Base-by-base conservation (phyloP, 1,284 basidiomycete genomes). In the Malassezia furfur region DNA sequence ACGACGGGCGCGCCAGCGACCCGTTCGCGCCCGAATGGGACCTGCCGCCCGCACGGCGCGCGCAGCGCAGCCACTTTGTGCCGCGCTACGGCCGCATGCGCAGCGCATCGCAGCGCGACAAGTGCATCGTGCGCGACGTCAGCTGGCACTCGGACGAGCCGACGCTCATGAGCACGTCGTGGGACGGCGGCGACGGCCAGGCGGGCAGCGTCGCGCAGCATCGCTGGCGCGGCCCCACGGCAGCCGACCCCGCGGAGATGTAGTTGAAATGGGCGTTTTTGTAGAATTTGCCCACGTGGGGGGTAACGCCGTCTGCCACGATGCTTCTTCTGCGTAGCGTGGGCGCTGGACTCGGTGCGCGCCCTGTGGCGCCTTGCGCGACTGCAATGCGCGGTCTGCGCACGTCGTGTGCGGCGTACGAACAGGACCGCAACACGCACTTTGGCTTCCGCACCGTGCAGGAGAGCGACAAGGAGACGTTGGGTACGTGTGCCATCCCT, bases 401-500 rank as follows among this genome's bases (percentile, higher is more conserved):
- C 25, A 28, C 25, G 25, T 28, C 25, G 7, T 28, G 25, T 17
- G 40, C 21, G 6, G 3, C 40, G 22, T 17, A 10, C 30, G 40
- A 43, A 21, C 14, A 43, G 10, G 11, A 5, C 21, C 47, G 53
- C 17, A 64, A 34, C 2, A 82, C 89, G 1, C 91, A 93, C 50
- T 96, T 96, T 73, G 91, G 91, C n/a, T 94, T 89, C 81, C 83
- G 81, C 77, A 86, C 84, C 5, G 83, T 96, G 11, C 84, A 85
- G 25, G 84, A 87, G 75, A 83, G 85, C 45, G 76, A 81, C 43
- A 94, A 83, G 68, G 80, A 81, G 70, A 75, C 75, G 1, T 71
- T 82, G 35, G 79, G 79, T 79, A 49, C 44, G 77, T 68, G 30
- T n/a, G 32, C 48, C 17, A 25, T 6, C 12, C 9, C 38, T 46